Base-by-base conservation (phyloP, 495 filamentous ascomycete genomes). In the Xylaria nigripes region DNA sequence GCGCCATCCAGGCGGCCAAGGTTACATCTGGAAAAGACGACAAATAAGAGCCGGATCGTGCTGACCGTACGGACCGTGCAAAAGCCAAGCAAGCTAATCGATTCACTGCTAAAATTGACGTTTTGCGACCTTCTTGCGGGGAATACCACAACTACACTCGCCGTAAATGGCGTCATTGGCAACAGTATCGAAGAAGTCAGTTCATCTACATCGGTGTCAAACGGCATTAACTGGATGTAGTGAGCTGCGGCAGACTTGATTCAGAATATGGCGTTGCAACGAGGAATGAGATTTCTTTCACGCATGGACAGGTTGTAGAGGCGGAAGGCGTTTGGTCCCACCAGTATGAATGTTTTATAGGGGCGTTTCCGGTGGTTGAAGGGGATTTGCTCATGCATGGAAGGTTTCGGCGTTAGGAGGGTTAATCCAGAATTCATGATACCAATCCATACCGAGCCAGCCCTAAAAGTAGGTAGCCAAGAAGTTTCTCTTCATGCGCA, bases 1-100 rank as follows among this genome's bases (percentile, higher is more conserved):
- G 88, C 56, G 92, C 92, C 8, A 82, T 98, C 10, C 87, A 94
- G 70, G 93, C 91, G 8, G 90, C 89, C 54, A 98, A 98, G 73
- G 78, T 82, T 27, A 81, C 78, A 61, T 77, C 79, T 12, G 76
- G 79, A 12, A 81, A 81, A 62, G 72, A 72, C 18, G 73, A 77
- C 48, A 67, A 67, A 53, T 67, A 67, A 61, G 59, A 59, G 12
- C 5, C 24, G 45, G 55, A 59, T 34, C 43, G 18, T 40, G 19
- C 50, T 41, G 5, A 40, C 27, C 7, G 27, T 55, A 25, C 16
- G 52, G 25, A 24, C 34, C 30, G n/a, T 3, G 30, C 25, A 4
- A 49, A 36, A 32, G 30, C 15, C 16, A 43, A 49, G 27, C 38
- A 36, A 36, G 38, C 8, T 29, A 24, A 44, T 42, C 44, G n/a